Evolutionary conservation across 2,329 filamentous ascomycete species (phyloP).

Genomic region (Cladobotryum protrusum): DNA sequence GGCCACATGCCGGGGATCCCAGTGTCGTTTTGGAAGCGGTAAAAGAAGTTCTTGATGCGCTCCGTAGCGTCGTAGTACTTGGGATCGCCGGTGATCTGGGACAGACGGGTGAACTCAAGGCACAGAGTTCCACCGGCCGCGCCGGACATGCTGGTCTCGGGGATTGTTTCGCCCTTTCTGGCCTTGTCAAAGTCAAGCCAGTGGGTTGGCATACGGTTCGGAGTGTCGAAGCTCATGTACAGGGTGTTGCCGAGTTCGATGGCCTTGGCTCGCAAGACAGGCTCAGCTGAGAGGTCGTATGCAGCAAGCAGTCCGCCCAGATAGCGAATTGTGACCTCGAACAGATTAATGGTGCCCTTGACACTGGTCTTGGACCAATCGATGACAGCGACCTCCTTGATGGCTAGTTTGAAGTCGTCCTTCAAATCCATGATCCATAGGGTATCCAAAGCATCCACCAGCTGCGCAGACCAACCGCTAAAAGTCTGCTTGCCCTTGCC

Average conservation of each 20-base stretch:
- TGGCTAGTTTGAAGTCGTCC: conserved; percentile 48
- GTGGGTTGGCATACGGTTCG: conserved; percentile 45
- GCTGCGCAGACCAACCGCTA: conserved; percentile 51
- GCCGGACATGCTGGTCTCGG: conserved; percentile 32
- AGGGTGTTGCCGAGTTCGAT: conserved; percentile 49
- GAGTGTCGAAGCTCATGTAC: conserved; percentile 48
- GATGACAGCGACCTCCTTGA: conserved; percentile 42
- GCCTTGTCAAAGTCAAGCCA: conserved; percentile 39
- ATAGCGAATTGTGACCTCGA: conserved; percentile 56
- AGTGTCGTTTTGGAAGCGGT: conserved; percentile 58
- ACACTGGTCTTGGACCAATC: conserved; percentile 46
- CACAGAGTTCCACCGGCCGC: conserved; percentile 58
- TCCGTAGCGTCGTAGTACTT: conserved; percentile 74
- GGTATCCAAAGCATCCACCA: conserved; percentile 55
- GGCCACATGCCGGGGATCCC: conserved; percentile 70
- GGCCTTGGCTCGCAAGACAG: conserved; percentile 43
- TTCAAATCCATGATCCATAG: conserved; percentile 54
- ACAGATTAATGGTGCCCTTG: conserved; percentile 44
- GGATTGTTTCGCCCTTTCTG: conserved; percentile 30
- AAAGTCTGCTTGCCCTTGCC: conserved; percentile 41
- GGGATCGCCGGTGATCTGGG: conserved; percentile 63
- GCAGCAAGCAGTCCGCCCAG: conserved; percentile 47
- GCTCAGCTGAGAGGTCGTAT: conserved; percentile 45
- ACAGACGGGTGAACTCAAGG: conserved; percentile 68
- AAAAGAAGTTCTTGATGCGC: conserved; percentile 63